Conservation (phyloP, 306 rosid species). For the Pterocarpus santalinus region DNA sequence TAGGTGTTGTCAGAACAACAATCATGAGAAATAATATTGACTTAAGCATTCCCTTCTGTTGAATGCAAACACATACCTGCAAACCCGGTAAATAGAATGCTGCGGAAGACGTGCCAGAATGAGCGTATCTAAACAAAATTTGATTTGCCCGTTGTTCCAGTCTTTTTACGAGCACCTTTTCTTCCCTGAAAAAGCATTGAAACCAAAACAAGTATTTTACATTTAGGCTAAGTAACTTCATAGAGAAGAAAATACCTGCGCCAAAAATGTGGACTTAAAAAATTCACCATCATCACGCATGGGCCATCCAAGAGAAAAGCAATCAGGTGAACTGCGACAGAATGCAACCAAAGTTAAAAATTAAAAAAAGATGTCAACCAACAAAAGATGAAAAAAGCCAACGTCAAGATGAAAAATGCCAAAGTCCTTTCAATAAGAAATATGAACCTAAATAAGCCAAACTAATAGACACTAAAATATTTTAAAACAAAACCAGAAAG, state of each 20-base stretch:
- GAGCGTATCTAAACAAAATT: constrained; percentile 86
- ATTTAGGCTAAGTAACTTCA: constrained; percentile 25
- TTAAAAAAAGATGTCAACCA: constrained; percentile 8
- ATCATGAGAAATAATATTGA: constrained; percentile 15
- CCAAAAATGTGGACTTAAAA: constrained; percentile 79
- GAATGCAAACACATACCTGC: constrained; percentile 68
- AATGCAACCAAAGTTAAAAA: constrained; percentile 38
- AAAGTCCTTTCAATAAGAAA: constrained; percentile 35
- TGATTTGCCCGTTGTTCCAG: constrained; percentile 83
- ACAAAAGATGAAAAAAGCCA: neutral
- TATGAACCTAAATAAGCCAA: constrained; percentile 29
- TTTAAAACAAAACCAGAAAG: neutral
- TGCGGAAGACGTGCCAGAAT: constrained; percentile 90
- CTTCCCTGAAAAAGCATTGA: constrained; percentile 68
- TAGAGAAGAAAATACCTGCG: constrained; percentile 58
- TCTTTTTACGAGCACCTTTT: constrained; percentile 61
- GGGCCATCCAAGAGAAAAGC: constrained; percentile 99
- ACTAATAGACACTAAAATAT: constrained; percentile 37
- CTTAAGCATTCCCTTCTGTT: constrained; percentile 33
- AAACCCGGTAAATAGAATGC: constrained; percentile 83
- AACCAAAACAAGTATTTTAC: constrained; percentile 16
- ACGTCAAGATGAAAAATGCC: neutral
- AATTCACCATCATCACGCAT: constrained; percentile 97
- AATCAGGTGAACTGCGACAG: constrained; percentile 73
- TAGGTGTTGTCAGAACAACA: constrained; percentile 41